A percentile compares a stretch with the other conserved stretches of the same genome.
These are phyloP conservation scores for Heimioporus retisporus DNA, from an alignment of 1,284 basidiomycete species.

Conservation along the genomic window DNA sequence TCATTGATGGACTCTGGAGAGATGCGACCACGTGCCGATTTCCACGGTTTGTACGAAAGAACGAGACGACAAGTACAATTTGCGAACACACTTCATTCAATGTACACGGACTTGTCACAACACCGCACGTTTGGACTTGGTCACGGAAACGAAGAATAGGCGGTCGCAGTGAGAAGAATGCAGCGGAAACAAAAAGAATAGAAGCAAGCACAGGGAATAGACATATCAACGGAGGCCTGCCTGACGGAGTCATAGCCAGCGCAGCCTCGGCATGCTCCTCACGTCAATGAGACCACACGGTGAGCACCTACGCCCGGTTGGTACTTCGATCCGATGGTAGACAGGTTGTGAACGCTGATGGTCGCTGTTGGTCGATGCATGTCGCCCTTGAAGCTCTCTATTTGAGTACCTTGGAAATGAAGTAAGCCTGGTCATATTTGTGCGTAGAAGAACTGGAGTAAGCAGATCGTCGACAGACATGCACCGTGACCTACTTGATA, in stretches of 20 bases:
- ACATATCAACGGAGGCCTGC: not conserved
- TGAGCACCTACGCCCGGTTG: constrained; percentile 69
- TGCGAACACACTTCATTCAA: too few relatives aligned
- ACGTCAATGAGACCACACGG: constrained; percentile 59
- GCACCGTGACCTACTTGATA: constrained; percentile 52
- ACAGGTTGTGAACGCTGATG: constrained; percentile 67
- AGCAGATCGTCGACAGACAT: constrained; percentile 6
- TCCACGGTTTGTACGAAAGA: too few relatives aligned
- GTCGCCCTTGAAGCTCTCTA: constrained; percentile 70
- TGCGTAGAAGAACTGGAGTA: constrained; percentile 31
- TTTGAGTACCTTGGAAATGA: constrained; percentile 59
- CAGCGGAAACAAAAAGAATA: too few relatives aligned
- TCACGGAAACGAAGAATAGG: too few relatives aligned
- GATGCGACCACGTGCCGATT: too few relatives aligned
- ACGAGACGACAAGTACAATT: too few relatives aligned
- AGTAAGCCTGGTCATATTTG: constrained; percentile 65
- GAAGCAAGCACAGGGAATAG: not conserved
- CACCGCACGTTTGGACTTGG: too few relatives aligned
- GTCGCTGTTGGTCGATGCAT: constrained; percentile 49
- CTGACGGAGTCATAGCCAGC: not conserved
- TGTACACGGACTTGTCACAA: too few relatives aligned
- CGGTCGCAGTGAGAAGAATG: too few relatives aligned
- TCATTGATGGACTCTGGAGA: too few relatives aligned
- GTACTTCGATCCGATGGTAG: constrained; percentile 69
- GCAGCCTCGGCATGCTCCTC: not conserved